These are phyloP conservation scores for Beta macrorhiza DNA, from an alignment of 179 eudicot genomes.

Conservation along the genomic window DNA sequence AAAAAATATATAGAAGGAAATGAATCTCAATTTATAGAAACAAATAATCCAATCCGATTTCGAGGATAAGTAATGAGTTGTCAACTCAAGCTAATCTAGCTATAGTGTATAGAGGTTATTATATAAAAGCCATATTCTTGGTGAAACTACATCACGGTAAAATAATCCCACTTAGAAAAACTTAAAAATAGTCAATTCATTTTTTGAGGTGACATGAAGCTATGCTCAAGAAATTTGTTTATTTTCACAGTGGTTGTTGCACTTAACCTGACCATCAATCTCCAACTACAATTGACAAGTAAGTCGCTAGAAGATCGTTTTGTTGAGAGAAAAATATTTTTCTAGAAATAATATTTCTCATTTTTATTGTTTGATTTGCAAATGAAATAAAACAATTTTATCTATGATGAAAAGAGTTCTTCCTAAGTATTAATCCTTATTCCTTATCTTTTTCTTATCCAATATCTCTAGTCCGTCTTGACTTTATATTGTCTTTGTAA, in stretches of 20 bases:
- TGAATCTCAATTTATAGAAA: background rate
- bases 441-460: background rate
- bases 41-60: background rate
- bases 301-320: background rate
- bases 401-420: background rate
- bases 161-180: too few relatives aligned
- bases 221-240: background rate
- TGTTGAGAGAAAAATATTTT: too few relatives aligned
- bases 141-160: background rate
- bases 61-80: background rate
- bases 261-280: background rate
- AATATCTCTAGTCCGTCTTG: too few relatives aligned
- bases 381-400: background rate
- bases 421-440: background rate
- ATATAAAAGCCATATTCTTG: background rate
- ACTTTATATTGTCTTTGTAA: too few relatives aligned
- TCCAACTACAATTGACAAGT: slow-evolving; percentile 16
- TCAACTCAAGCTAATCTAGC: background rate
- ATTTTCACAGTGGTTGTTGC: background rate
- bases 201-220: background rate
- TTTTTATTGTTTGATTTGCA: too few relatives aligned
- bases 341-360: too few relatives aligned
- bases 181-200: background rate
- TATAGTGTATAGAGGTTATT: background rate
- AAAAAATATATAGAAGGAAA: background rate